Evolutionary conservation across 2,329 filamentous ascomycete species (phyloP), one percentile per base, ranked within the genome.

Genomic region (Fusarium gaditjirri): DNA sequence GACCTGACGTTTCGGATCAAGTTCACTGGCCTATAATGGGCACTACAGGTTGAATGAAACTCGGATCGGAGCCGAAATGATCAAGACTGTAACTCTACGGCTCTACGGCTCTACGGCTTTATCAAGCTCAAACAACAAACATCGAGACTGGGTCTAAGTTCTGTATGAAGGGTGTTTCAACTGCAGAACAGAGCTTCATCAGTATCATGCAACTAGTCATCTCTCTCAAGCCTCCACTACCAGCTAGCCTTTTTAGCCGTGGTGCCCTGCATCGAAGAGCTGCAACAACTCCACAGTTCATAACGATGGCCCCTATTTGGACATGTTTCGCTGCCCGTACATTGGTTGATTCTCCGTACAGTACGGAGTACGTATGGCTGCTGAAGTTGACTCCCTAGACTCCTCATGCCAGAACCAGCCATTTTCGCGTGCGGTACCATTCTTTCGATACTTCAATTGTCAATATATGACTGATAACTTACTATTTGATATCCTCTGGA

Each of bases 81-180:
- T n/a, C 57, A 54, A 49, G 33, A 49, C 55, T 35, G 58, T 23
- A 33, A 33, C 46, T 41, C 33, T 57, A 42, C 50, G 41, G 47
- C 33, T 41, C 33, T 57, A 42, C 50, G 41, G 47, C 33, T 60
- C 29, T 60, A 60, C 46, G 29, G 31, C 38, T 43, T 31, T 53
- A 54, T 31, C 33, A 41, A 57, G 52, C 52, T 49, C 55, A 61
- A 63, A 63, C 62, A 54, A 29, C 35, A 57, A 68, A 61, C 63
- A 60, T 55, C 25, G 23, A n/a, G 44, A 39, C 35, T 53, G 47
- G 61, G 44, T 41, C 53, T 44, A 36, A 27, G 50, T 47, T 49
- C 35, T 70, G 67, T 67, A 47, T 70, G 70, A 72, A 64, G 52
- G 57, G 54, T 52, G 70, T 73, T 72, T 72, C 70, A 65, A 70